phyloP scores from a whole-genome alignment of 2,329 filamentous ascomycete species.

The Dactylellina drechsleri region DNA sequence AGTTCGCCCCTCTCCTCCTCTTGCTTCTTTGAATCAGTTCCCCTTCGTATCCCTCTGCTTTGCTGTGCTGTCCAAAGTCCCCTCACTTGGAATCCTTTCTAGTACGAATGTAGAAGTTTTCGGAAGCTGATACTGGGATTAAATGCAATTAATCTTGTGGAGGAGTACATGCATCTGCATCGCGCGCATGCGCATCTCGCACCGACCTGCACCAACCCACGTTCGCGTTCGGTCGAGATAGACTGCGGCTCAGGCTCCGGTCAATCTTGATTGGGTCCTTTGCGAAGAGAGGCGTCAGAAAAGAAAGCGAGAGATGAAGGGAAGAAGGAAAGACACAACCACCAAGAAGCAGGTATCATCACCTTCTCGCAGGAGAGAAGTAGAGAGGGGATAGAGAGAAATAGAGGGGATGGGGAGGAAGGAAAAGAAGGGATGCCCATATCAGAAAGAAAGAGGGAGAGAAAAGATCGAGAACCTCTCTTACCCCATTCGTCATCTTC shows the following conservation, averaged over 20 bases:
- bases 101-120: no score
- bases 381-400: conserved; percentile 15
- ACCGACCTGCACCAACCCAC: not conserved
- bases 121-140: no score
- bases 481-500: not conserved
- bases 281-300: not conserved
- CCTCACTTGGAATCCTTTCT: not conserved
- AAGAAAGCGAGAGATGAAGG: conserved; percentile 1
- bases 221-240: no score
- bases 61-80: not conserved
- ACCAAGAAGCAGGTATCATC: not conserved
- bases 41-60: conserved; percentile 1
- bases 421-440: not conserved
- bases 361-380: not conserved
- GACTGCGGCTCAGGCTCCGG: no score
- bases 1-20: no score
- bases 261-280: not conserved
- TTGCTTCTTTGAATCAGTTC: not conserved
- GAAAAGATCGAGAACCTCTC: not conserved
- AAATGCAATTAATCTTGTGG: no score
- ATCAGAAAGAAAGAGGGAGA: not conserved
- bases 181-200: not conserved
- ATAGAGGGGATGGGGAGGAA: conserved; percentile 3
- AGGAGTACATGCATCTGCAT: no score
- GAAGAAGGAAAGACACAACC: not conserved